A percentile compares a stretch with the other conserved stretches of the same genome.
Evolutionary conservation across 148 eudicot species (phyloP).

Genomic region (Talinum fruticosum): DNA sequence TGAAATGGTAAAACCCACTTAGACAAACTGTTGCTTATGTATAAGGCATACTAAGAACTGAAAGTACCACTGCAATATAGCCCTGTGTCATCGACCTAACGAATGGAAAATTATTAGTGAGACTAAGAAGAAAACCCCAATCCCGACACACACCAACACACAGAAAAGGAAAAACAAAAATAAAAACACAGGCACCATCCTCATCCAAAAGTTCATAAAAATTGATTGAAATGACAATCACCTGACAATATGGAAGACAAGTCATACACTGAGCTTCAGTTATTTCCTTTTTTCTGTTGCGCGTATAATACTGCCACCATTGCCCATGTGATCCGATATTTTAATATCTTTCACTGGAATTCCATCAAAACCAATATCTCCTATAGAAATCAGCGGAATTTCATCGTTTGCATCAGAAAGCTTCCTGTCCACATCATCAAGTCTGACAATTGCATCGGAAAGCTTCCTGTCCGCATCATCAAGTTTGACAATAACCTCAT

Average conservation of each 20-base stretch:
- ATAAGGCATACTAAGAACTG: no score
- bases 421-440: conserved; percentile 36
- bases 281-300: conserved; percentile 27
- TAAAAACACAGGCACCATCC: no score
- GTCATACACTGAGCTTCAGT: conserved; percentile 34
- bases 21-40: no score
- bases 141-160: no score
- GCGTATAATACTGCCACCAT: conserved; percentile 11
- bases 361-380: conserved; percentile 34
- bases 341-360: conserved; percentile 30
- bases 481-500: conserved; percentile 34
- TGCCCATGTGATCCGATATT: conserved; percentile 21
- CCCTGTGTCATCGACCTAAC: no score
- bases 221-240: no score
- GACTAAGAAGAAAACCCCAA: no score
- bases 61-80: no score
- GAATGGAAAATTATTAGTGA: no score
- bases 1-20: conserved; percentile 10
- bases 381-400: conserved; percentile 29
- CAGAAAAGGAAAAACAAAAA: no score
- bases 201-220: no score
- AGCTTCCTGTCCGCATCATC: conserved; percentile 35
- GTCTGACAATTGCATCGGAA: conserved; percentile 40
- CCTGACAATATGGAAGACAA: conserved; percentile 34
- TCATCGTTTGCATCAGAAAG: conserved; percentile 37